Evolutionary conservation across 2,329 filamentous ascomycete genomes (phyloP), one percentile per base, ranked within the genome.

Genomic region (Colletotrichum musicola): DNA sequence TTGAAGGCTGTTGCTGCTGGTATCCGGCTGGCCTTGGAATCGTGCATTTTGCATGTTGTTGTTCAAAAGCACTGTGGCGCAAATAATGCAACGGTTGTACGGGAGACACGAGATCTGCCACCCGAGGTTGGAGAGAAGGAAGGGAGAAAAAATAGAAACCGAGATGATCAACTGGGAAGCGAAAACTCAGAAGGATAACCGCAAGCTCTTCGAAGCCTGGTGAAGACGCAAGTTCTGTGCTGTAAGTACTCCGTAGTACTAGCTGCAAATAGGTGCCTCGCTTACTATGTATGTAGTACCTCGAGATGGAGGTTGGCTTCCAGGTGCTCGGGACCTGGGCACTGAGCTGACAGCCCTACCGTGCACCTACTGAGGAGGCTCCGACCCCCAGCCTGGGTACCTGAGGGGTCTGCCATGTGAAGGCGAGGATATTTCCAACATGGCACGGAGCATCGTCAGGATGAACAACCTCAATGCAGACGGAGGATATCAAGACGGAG

Each of bases 391-490:
- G 30, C 30, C 30, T 35, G 27, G 27, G 27, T 30, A 30, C 27
- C 30, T 9, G 30, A 35, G 30, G 30, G 30, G 30, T 35, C 30
- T 35, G 30, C 30, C 30, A 35, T 10, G 30, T 10, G 30, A 35
- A 35, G 30, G 5, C n/a, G 40, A 51, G 49, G 25, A 20, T 20
- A 27, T 51, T 27, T 4, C 27, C 16, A 30, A n/a, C 49, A 14
- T 14, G 40, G 46, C 16, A 58, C 16, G 16, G 10, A 25, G 14
- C 12, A 46, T 38, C 22, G 22, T 13, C 30, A 14, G n/a, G 42
- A 55, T 35, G 50, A 46, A 66, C 42, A 53, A 51, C 44, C 40
- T 61, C 42, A 38, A 54, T 66, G 64, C 64, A 51, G 44, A 44
- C 44, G 46, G 42, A 51, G 47, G 47, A 59, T 20, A 9, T 22